These are phyloP conservation scores for Colletotrichum plurivorum DNA, from an alignment of 2,329 filamentous ascomycete genomes.

Conservation along the genomic window DNA sequence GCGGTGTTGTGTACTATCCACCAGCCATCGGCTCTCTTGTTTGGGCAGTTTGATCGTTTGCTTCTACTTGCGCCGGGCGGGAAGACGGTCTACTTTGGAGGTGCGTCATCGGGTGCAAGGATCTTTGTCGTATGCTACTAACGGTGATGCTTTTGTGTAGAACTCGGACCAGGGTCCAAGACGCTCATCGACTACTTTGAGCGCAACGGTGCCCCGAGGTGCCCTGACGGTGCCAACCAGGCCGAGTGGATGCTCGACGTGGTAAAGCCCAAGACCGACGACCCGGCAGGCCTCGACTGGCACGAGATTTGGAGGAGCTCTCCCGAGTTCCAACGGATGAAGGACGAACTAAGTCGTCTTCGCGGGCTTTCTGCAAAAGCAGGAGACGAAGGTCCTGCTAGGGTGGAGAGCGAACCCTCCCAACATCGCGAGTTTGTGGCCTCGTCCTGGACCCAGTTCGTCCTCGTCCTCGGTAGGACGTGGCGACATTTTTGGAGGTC, in stretches of 20 bases:
- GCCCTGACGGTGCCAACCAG: conserved; percentile 70
- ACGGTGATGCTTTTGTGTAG: neutral
- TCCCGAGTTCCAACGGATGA: conserved; percentile 46
- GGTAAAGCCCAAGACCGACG: conserved; percentile 56
- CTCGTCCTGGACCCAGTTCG: conserved; percentile 73
- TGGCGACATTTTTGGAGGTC: conserved; percentile 82
- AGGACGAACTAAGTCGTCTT: conserved; percentile 45
- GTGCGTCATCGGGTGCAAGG: conserved; percentile 51
- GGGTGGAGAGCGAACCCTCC: neutral
- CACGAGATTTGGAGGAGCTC: conserved; percentile 50
- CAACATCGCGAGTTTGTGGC: conserved; percentile 77
- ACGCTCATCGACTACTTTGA: conserved; percentile 72
- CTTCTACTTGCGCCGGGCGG: conserved; percentile 69
- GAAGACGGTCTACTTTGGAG: conserved; percentile 72
- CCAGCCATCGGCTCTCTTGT: conserved; percentile 60
- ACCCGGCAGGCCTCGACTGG: conserved; percentile 58
- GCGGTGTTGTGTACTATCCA: conserved; percentile 63
- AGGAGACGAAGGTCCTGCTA: conserved; percentile 50
- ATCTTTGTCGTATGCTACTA: too few species aligned
- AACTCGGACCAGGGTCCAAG: conserved; percentile 56
- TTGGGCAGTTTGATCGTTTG: conserved; percentile 65
- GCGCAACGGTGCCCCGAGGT: conserved; percentile 68
- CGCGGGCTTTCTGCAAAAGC: conserved; percentile 39
- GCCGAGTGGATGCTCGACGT: conserved; percentile 75
- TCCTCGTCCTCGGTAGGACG: conserved; percentile 71